phyloP scores from a whole-genome alignment of 2,329 filamentous ascomycete genomes.

The Rasamsonia emersonii region DNA sequence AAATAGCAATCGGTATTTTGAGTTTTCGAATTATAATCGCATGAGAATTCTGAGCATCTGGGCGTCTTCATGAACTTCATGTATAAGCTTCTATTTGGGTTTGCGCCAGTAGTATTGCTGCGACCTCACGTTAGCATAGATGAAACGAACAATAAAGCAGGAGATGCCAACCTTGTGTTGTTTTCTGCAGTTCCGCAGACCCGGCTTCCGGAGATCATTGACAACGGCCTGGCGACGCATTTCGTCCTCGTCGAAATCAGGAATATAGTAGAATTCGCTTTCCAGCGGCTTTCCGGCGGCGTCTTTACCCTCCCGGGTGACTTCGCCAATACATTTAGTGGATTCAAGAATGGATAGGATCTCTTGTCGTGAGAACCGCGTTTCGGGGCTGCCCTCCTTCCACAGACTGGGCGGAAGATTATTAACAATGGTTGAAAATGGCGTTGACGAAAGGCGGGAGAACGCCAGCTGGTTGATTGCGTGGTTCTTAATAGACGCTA shows the following conservation, averaged over 20 bases:
- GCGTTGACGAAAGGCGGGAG: conserved; percentile 83
- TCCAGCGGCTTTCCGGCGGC: conserved; percentile 88
- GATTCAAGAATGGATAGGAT: conserved; percentile 65
- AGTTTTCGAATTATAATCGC: too few species aligned
- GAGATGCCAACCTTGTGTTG: conserved; percentile 75
- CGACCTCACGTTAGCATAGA: conserved; percentile 14
- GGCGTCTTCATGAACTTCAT: too few species aligned
- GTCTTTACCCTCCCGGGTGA: conserved; percentile 85
- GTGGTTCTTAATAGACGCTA: conserved; percentile 56
- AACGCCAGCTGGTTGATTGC: conserved; percentile 92
- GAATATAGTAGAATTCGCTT: conserved; percentile 94
- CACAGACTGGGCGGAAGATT: conserved; percentile 63
- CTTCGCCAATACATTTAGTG: conserved; percentile 76
- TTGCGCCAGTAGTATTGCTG: conserved; percentile 68
- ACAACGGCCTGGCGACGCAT: conserved; percentile 74
- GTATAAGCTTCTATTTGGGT: conserved; percentile 48
- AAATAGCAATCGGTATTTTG: too few species aligned
- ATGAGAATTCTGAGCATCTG: too few species aligned
- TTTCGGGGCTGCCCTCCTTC: conserved; percentile 39
- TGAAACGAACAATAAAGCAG: conserved; percentile 3
- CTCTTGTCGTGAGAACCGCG: conserved; percentile 49
- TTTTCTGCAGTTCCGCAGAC: conserved; percentile 80
- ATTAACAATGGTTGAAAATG: conserved; percentile 78
- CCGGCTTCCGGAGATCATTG: conserved; percentile 78
- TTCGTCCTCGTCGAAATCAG: conserved; percentile 73